Conservation (phyloP, 2,329 filamentous ascomycete genomes). For the Arachnopeziza araneosa region DNA sequence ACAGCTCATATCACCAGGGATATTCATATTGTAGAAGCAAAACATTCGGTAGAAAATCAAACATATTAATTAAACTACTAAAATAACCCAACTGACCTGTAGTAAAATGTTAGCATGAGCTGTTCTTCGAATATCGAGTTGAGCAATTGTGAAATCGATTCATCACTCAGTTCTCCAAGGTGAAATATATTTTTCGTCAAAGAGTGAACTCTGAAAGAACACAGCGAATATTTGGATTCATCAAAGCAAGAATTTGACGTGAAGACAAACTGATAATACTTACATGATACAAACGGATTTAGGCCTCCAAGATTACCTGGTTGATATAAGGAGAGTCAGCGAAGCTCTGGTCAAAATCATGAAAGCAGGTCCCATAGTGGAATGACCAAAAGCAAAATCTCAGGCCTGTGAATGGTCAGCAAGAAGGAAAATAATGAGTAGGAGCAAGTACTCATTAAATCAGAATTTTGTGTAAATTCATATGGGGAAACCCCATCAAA, state of each 20-base stretch:
- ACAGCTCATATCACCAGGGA: no score
- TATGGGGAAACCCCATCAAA: slow-evolving; percentile 33
- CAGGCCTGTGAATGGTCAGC: not conserved
- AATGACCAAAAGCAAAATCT: not conserved
- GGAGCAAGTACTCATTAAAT: slow-evolving; percentile 36
- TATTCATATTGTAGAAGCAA: no score
- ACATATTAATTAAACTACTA: not conserved
- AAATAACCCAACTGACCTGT: not conserved
- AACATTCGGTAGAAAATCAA: no score
- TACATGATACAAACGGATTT: not conserved
- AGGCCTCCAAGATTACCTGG: not conserved
- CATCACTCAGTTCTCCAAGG: slow-evolving; percentile 36
- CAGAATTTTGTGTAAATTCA: slow-evolving; percentile 38
- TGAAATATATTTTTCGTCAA: slow-evolving; percentile 34
- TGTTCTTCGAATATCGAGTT: not conserved
- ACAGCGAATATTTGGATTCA: slow-evolving; percentile 33
- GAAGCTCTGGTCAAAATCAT: not conserved
- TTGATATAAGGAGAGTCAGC: not conserved
- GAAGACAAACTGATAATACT: not conserved
- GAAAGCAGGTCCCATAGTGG: not conserved
- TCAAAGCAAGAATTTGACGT: slow-evolving; percentile 22
- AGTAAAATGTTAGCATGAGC: not conserved
- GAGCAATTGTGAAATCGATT: not conserved
- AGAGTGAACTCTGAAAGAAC: slow-evolving; percentile 30
- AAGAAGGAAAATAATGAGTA: not conserved